Evolutionary conservation across 1,284 basidiomycete species (phyloP), one percentile per base, ranked within the genome.

Genomic region (Leccinum pallidistipes): DNA sequence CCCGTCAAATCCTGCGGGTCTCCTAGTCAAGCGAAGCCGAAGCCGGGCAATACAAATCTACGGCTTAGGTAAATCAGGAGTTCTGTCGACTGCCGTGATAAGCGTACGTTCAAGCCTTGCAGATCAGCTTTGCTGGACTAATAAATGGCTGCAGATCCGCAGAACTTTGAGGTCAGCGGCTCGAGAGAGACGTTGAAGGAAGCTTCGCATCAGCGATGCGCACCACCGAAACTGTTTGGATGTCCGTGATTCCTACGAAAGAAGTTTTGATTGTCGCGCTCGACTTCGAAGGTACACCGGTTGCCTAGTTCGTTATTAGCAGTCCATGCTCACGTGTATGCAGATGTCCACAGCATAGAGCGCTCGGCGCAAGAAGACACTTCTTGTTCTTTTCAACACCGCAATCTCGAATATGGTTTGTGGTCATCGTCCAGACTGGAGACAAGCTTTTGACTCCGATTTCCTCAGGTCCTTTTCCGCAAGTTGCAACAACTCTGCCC

Each of bases 191-290:
- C 21, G 2, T 21, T 21, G 21, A 21, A 21, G 21, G 21, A 21
- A 21, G 21, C 21, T 21, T 21, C n/a, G n/a, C n/a, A 7, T 84
- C 82, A 12, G 86, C 86, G 0, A 86, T 87, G 84, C 74, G 85
- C 24, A 86, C 85, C 0, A 87, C 64, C 64, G 86, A 87, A 73
- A 86, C 86, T 9, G 83, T 86, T n/a, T 87, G 85, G 85, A 82
- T 87, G 79, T 85, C 86, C 0, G 83, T 83, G 6, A 86, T 85
- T 1, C 86, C 86, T 3, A 86, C 85, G 0, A 74, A 81, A 29
- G 79, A 83, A 8, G 71, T 72, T 0, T 71, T 87, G 24, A 77
- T 87, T 31, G 84, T 87, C 1, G 80, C 84, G 0, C 76, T 87
- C 3, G 86, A 87, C 65, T 87, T 87, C 65, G 86, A 24, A 24